A percentile compares a stretch with the other conserved stretches of the same genome.
These are phyloP conservation scores for Astragalus membranaceus DNA, from an alignment of 306 rosid species.

Conservation along the genomic window DNA sequence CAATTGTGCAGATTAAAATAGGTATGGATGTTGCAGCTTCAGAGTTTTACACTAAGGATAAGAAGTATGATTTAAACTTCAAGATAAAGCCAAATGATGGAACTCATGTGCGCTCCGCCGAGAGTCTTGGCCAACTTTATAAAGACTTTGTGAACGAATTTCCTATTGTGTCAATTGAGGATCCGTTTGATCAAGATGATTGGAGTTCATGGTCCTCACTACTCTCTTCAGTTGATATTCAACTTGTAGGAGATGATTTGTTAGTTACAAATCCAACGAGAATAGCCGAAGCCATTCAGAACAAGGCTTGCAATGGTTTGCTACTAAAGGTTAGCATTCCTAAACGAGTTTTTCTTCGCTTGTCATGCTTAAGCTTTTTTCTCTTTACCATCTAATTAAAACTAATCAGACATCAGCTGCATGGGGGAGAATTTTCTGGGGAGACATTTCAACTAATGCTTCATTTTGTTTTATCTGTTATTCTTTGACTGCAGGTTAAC, in stretches of 20 bases:
- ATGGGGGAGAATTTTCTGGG: background rate
- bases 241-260: constrained; percentile 94
- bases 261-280: constrained; percentile 92
- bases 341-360: background rate
- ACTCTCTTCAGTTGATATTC: constrained; percentile 85
- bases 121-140: constrained; percentile 70
- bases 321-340: constrained; percentile 69
- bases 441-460: constrained; percentile 1
- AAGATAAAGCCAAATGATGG: constrained; percentile 96
- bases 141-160: constrained; percentile 76
- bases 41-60: constrained; percentile 80
- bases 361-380: background rate
- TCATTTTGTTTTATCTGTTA: background rate
- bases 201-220: constrained; percentile 93
- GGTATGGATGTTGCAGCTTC: constrained; percentile 99
- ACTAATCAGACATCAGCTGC: background rate
- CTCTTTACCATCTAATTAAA: background rate
- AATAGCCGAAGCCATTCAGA: constrained; percentile 79
- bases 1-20: constrained; percentile 74
- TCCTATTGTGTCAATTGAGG: constrained; percentile 95
- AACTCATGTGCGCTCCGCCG: constrained; percentile 70
- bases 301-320: constrained; percentile 91
- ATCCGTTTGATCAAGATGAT: constrained; percentile 98
- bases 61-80: constrained; percentile 76
- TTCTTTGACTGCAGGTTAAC: constrained; percentile 64